Base-by-base conservation (phyloP, 371 early-diverging fungal genomes). In the Apophysomyces elegans region DNA sequence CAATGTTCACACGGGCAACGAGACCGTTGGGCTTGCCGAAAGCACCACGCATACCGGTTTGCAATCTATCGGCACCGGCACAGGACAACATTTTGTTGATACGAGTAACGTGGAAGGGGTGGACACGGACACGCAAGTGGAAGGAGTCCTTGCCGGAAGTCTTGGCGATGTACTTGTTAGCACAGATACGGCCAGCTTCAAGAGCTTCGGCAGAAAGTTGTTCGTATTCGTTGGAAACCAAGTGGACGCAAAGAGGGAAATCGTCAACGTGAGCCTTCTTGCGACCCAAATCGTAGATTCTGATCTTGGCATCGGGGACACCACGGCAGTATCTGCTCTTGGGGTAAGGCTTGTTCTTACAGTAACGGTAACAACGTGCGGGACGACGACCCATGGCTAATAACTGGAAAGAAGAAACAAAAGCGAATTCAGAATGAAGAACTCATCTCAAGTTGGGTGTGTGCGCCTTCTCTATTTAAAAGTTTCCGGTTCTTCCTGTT, bases 51-150 rank as follows among this genome's bases (percentile, higher is more conserved):
- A 99, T 99, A 91, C 99, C 99, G 71, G 95, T 96, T 89, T 99
- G 99, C 77, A 99, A 93, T 87, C 99, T 88, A 94, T 99, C 99
- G 77, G 99, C 99, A 88, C 99, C 99, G 78, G 99, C 99, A 87
- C 99, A 99, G 71, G 99, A 99, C 93, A 99, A 93, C 99, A 99
- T 99, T 91, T 99, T 99, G 93, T 99, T 99, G 94, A 99, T 99
- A 83, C 99, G 97, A 74, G 99, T 85, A 62, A 99, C 99, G 90
- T 99, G 99, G 91, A 93, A 98, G 59, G 99, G 99, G 87, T 99
- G 99, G 72, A 99, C 98, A 76, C 98, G 95, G 63, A 99, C 88
- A 78, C 99, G 92, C 93, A 99, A 88, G 90, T 99, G 99, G 98
- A 99, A 99, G 61, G 98, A 95, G 77, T 99, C 99, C 93, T 99